Evolutionary conservation across 768 basidiomycete species (phyloP).

Genomic region (Coprinopsis cinerea): DNA sequence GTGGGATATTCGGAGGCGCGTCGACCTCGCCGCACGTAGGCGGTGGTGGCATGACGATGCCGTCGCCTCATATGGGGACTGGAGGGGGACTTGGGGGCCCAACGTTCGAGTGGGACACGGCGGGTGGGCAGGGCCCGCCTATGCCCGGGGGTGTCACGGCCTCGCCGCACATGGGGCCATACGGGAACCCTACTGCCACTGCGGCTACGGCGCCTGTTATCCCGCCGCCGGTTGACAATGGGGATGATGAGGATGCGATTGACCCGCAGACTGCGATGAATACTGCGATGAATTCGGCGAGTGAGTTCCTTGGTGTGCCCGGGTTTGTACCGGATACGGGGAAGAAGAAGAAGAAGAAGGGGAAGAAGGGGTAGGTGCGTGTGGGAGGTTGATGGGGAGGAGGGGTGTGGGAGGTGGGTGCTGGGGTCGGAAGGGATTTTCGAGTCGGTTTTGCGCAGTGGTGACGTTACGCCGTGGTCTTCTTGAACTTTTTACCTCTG

Average conservation of each 20-base stretch:
- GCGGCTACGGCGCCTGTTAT: constrained; percentile 1
- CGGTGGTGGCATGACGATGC: not conserved
- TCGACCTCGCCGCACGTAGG: not conserved
- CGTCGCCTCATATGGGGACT: not conserved
- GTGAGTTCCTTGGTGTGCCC: not conserved
- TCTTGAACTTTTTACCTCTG: too few relatives aligned
- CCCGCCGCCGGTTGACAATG: not conserved
- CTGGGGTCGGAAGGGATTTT: too few relatives aligned
- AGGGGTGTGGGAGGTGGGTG: too few relatives aligned
- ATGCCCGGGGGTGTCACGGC: not conserved
- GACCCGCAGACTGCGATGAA: constrained; percentile 7
- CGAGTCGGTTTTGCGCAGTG: too few relatives aligned
- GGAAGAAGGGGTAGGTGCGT: constrained; percentile 1
- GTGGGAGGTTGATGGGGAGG: too few relatives aligned
- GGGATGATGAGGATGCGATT: constrained; percentile 5
- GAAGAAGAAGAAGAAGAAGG: constrained; percentile 5
- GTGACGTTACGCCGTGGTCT: too few relatives aligned
- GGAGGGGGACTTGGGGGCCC: too few relatives aligned
- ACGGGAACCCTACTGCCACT: not conserved
- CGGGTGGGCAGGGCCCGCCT: not conserved
- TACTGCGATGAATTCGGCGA: constrained; percentile 7
- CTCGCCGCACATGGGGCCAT: not conserved
- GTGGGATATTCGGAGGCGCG: not conserved
- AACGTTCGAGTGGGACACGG: not conserved
- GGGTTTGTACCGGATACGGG: not conserved